Evolutionary conservation across 1,284 basidiomycete species (phyloP).

Genomic region (Rhodotorula sp.): DNA sequence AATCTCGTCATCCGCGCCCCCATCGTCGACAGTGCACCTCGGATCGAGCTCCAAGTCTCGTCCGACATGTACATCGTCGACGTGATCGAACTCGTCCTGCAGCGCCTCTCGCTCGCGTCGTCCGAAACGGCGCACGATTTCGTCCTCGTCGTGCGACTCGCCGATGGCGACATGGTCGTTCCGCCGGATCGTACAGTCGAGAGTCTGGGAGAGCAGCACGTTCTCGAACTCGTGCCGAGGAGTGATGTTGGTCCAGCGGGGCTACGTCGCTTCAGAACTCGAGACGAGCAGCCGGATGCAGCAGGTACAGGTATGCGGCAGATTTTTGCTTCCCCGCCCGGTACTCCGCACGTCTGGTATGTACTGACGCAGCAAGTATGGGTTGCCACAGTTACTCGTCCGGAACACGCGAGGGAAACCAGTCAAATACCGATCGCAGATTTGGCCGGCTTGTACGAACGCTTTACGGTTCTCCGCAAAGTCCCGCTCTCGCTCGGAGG

Average conservation of each 20-base stretch:
- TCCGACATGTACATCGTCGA: conserved; percentile 91
- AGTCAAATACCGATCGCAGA: conserved; percentile 52
- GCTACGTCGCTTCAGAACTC: neutral
- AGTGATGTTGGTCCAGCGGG: conserved; percentile 61
- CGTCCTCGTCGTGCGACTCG: conserved; percentile 73
- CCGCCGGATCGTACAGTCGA: conserved; percentile 95
- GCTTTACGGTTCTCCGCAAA: conserved; percentile 92
- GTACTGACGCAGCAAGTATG: too few relatives aligned
- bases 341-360: too few relatives aligned
- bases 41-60: conserved; percentile 48
- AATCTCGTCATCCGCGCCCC: conserved; percentile 33
- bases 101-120: conserved; percentile 1
- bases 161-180: conserved; percentile 68
- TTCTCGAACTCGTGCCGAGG: conserved; percentile 78
- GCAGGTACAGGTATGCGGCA: neutral
- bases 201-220: conserved; percentile 46
- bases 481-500: conserved; percentile 84
- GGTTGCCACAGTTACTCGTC: neutral
- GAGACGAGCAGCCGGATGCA: neutral
- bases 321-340: too few relatives aligned
- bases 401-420: conserved; percentile 41
- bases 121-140: conserved; percentile 57
- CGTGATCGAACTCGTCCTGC: conserved; percentile 57
- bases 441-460: conserved; percentile 59
- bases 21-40: conserved; percentile 35